phyloP scores from a whole-genome alignment of 2,329 filamentous ascomycete genomes.

The Chrysoporthe puriensis region DNA sequence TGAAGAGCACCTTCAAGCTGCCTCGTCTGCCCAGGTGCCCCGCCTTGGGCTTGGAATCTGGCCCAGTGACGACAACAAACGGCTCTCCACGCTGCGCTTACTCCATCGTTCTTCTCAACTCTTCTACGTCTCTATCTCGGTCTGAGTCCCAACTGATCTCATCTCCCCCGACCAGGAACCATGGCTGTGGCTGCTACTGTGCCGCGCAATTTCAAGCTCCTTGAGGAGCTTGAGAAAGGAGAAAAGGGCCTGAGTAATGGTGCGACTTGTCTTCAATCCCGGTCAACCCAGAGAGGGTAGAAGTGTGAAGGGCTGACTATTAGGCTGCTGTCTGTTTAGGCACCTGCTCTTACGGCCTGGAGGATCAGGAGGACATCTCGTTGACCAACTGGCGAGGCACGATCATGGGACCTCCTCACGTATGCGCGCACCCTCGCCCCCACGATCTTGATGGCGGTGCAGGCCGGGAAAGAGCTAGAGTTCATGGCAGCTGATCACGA shows the following conservation, averaged over 20 bases:
- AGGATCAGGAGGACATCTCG: slow-evolving; percentile 89
- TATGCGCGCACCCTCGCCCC: slow-evolving; percentile 43
- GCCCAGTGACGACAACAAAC: slow-evolving; percentile 4
- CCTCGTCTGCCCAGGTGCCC: slow-evolving; percentile 2
- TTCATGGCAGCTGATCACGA: slow-evolving; percentile 3
- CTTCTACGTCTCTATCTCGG: slow-evolving; percentile 3
- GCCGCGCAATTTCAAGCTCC: slow-evolving; percentile 91
- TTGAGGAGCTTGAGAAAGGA: slow-evolving; percentile 98
- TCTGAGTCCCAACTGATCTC: not conserved
- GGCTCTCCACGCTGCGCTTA: not conserved
- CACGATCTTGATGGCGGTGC: not conserved
- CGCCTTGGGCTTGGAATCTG: slow-evolving; percentile 7
- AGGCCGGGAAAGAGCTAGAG: slow-evolving; percentile 8
- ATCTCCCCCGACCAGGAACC: slow-evolving; percentile 11
- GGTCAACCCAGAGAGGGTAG: not conserved
- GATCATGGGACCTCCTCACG: slow-evolving; percentile 93
- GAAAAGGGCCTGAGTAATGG: slow-evolving; percentile 96
- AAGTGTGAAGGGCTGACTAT: slow-evolving; percentile 17
- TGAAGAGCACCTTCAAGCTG: not conserved
- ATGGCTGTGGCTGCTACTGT: slow-evolving; percentile 58
- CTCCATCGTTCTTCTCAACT: not conserved
- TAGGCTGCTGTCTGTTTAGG: slow-evolving; percentile 55
- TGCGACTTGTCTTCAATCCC: slow-evolving; percentile 43
- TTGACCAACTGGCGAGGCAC: slow-evolving; percentile 99
- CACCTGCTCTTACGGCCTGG: slow-evolving; percentile 94